Percentiles rank a stretch among this genome's conserved stretches.
These are phyloP conservation scores for Clonostachys sp. DNA, from an alignment of 2,329 filamentous ascomycete genomes.

Conservation along the genomic window DNA sequence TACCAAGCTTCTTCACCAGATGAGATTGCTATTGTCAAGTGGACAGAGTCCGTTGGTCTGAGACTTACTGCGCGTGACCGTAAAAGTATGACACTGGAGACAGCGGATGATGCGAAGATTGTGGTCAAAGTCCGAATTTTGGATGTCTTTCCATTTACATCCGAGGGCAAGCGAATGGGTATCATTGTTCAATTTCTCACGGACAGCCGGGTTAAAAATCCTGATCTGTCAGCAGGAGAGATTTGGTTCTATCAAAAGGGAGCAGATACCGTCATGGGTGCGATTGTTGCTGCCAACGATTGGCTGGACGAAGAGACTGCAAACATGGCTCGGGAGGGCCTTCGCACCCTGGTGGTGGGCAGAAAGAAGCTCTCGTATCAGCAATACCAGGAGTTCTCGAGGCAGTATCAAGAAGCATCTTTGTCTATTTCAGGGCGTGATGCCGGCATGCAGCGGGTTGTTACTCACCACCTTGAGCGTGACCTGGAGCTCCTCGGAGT, in stretches of 20 bases:
- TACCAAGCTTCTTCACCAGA: constrained; percentile 98
- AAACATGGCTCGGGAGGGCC: constrained; percentile 98
- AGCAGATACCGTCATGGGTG: constrained; percentile 96
- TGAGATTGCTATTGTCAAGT: constrained; percentile 95
- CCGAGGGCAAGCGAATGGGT: constrained; percentile 96
- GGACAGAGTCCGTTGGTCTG: constrained; percentile 89
- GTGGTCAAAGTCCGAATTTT: constrained; percentile 85
- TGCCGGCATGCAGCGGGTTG: constrained; percentile 71
- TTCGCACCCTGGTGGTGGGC: constrained; percentile 93
- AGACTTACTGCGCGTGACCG: constrained; percentile 82
- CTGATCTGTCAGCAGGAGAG: constrained; percentile 58
- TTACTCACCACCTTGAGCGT: constrained; percentile 77
- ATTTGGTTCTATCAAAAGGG: constrained; percentile 99
- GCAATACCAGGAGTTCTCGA: constrained; percentile 77
- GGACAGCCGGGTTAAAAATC: constrained; percentile 39
- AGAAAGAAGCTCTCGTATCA: constrained; percentile 75
- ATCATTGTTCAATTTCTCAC: constrained; percentile 86
- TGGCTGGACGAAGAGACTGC: constrained; percentile 98
- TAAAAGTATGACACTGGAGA: constrained; percentile 78
- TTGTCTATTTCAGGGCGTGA: constrained; percentile 78
- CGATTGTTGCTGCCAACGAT: constrained; percentile 91
- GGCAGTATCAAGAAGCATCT: constrained; percentile 73
- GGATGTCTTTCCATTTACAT: constrained; percentile 96
- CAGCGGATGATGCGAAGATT: constrained; percentile 64
- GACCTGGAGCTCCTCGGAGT: constrained; percentile 94